Evolutionary conservation across 441 rosid species (phyloP).

Genomic region (Codiaeum variegatum): DNA sequence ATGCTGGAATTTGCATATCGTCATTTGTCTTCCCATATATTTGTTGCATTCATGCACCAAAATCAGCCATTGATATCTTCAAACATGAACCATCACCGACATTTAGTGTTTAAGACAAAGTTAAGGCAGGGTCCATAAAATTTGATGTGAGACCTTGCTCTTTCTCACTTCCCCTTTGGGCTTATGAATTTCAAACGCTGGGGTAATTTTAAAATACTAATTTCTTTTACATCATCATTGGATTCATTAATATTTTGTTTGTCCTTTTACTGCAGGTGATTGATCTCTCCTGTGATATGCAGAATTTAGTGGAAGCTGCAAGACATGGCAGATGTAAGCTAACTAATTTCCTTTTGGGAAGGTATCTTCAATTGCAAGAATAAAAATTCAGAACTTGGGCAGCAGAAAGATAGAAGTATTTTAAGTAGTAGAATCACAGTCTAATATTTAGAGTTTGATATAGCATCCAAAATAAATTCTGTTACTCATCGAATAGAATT

Average conservation of each 20-base stretch:
- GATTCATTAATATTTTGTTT: background rate
- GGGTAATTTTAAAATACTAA: background rate
- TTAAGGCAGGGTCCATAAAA: background rate
- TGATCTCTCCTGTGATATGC: conserved; percentile 7
- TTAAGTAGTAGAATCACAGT: background rate
- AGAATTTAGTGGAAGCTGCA: background rate
- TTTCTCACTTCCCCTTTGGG: background rate
- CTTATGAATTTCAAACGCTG: background rate
- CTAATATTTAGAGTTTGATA: conserved; percentile 4
- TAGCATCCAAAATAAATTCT: background rate
- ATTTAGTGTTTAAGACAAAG: background rate
- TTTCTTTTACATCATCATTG: background rate
- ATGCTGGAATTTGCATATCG: background rate
- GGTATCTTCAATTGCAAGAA: background rate
- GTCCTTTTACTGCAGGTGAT: background rate
- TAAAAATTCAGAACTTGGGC: background rate
- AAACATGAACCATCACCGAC: background rate
- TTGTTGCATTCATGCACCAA: background rate
- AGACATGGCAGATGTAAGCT: background rate
- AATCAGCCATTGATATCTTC: background rate
- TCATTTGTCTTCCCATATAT: background rate
- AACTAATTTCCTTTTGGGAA: conserved; percentile 1
- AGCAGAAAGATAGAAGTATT: background rate
- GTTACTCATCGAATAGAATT: background rate
- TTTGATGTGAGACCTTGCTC: background rate